Evolutionary conservation across 2,329 filamentous ascomycete genomes (phyloP), one percentile per base, ranked within the genome.

Genomic region (Sporothrix sp.): DNA sequence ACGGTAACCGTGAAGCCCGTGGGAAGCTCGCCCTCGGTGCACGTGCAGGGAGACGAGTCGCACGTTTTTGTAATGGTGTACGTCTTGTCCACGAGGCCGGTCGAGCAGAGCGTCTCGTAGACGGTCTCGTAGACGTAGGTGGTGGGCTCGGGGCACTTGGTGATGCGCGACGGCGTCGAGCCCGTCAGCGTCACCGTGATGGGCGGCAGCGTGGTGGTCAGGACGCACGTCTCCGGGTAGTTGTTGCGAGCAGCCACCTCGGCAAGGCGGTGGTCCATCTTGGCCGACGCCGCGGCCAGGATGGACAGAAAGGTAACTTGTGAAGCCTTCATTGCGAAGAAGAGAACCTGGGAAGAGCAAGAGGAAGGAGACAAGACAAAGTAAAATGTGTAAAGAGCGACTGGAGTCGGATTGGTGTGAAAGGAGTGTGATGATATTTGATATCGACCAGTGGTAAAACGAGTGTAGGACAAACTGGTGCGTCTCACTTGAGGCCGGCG

Each of bases 61-160:
- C 56, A 58, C 10, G 55, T 56, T 53, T 58, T 57, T 33, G 56
- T 58, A 38, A 58, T 45, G 25, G 53, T 58, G 55, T 58, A 58
- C 7, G 56, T 57, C 45, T 47, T 52, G 23, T 53, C 42, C 10
- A 36, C 23, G 4, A 52, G 3, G 10, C 56, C 54, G 5, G 49
- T 51, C 2, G 52, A 18, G 50, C 56, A 56, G 16, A 56, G 27
- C 1, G 38, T 32, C 38, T 52, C 36, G 48, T 54, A 57, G 9
- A 50, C 50, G 20, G 52, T 55, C 1, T 38, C 48, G 45, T 56
- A 57, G 21, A 57, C 51, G 23, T 44, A 45, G 9, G 33, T 38
- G n/a, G 47, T 55, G 13, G 45, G 27, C 21, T 42, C 35, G 7
- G 56, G 52, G 40, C 39, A 49, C 20, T 30, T 20, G 1, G 52